Evolutionary conservation across 2,329 filamentous ascomycete genomes (phyloP).

Genomic region (Talaromyces sp.): DNA sequence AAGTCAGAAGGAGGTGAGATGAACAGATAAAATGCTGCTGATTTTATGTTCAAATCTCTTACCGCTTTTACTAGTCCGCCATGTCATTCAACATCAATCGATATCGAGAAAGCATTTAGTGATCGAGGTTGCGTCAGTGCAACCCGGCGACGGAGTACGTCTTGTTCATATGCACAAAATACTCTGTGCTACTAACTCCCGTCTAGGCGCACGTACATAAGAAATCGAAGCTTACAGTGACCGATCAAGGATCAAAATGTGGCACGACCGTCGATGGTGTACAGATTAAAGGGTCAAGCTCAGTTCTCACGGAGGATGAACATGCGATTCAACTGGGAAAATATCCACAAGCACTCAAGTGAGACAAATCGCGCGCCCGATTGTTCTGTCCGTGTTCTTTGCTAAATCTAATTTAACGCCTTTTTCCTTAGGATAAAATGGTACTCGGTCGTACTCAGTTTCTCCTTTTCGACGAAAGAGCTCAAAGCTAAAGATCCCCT

Average conservation of each 20-base stretch:
- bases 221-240: constrained; percentile 68
- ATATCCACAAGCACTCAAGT: constrained; percentile 56
- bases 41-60: neutral
- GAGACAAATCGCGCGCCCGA: constrained; percentile 13
- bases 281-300: constrained; percentile 62
- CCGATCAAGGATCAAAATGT: constrained; percentile 78
- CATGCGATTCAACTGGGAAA: constrained; percentile 71
- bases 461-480: constrained; percentile 71
- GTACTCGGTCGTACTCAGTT: constrained; percentile 76
- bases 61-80: constrained; percentile 51
- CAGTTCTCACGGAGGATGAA: constrained; percentile 54
- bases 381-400: neutral
- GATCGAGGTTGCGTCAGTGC: constrained; percentile 66
- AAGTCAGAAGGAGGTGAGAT: constrained; percentile 56
- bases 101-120: constrained; percentile 87
- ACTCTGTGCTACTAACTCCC: constrained; percentile 17
- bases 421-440: constrained; percentile 64
- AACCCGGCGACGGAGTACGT: constrained; percentile 64
- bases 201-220: constrained; percentile 58
- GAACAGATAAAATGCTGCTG: too few species aligned
- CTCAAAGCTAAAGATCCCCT: constrained; percentile 63
- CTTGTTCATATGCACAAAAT: neutral
- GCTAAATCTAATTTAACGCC: neutral
- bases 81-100: constrained; percentile 72
- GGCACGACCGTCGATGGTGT: constrained; percentile 76